Base-by-base conservation (phyloP, 1,284 basidiomycete species). In the Leccinum fallax region DNA sequence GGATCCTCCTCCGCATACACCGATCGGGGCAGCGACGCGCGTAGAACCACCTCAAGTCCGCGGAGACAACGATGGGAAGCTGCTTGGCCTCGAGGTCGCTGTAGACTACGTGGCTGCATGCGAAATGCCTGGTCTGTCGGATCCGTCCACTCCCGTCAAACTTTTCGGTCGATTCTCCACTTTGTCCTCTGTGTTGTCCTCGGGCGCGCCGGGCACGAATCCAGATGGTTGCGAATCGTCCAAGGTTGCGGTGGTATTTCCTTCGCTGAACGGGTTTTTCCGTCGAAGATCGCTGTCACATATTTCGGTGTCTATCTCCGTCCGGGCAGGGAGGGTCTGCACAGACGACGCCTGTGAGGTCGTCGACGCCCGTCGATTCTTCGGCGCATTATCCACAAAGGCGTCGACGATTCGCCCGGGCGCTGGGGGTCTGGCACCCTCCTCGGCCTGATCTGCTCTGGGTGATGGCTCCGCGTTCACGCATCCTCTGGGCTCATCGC, bases 1-100 rank as follows among this genome's bases (percentile, higher is more conserved):
- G 8, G 71, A 72, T 61, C 72, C 69, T 60, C 62, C 61, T 6
- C 70, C 69, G 8, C 67, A 70, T 16, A 71, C 72, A 16, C 71
- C 72, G 9, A 46, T 71, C n/a, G 67, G 70, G 24, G 53, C 54
- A 34, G 13, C 43, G 21, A 62, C 63, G 1, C 62, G 57, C 13
- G 48, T 57, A 10, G 62, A 61, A 30, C 55, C 30, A 6, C 21
- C 58, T 4, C 67, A 49, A 43, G 52, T 68, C 49, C 57, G 61
- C 36, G 63, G 61, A 51, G 70, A 69, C 48, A 61, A 67, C n/a
- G 58, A 62, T 57, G 26, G 2, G 24, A 24, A 24, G 3, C 24
- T 24, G 4, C 24, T 24, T 2, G 21, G 24, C 24, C 24, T 24
- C 24, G 24, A 24, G 24, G 24, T 24, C 24, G 24, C 3, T 24